Evolutionary conservation across 805 yeast genomes (phyloP).

Genomic region (Hemisphaericaspora nanyangensis): DNA sequence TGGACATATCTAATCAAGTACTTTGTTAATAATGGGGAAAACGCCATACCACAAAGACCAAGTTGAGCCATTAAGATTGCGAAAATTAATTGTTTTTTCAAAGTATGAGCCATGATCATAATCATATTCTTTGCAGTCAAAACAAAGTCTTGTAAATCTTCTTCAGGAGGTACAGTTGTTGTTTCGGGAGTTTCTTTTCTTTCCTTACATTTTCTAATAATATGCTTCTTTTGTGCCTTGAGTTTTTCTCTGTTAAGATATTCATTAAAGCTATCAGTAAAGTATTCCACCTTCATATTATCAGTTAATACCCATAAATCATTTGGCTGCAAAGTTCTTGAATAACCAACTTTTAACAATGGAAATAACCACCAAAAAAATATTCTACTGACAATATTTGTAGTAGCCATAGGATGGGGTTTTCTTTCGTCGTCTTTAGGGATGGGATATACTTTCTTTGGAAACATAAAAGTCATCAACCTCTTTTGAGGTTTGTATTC

Average conservation of each 20-base stretch:
- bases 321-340: slow-evolving; percentile 57
- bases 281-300: slow-evolving; percentile 25
- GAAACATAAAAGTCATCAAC: slow-evolving; percentile 43
- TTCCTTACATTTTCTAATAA: slow-evolving; percentile 19
- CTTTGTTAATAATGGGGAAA: slow-evolving; percentile 23
- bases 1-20: slow-evolving; percentile 30
- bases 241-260: slow-evolving; percentile 4
- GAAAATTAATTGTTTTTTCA: slow-evolving; percentile 16
- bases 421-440: slow-evolving; percentile 48
- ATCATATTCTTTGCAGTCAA: slow-evolving; percentile 16
- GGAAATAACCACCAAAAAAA: slow-evolving; percentile 68
- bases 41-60: slow-evolving; percentile 5
- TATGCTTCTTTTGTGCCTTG: slow-evolving; percentile 8
- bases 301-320: slow-evolving; percentile 44
- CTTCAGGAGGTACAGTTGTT: slow-evolving; percentile 12
- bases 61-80: slow-evolving; percentile 1
- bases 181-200: slow-evolving; percentile 17
- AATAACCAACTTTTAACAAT: slow-evolving; percentile 58
- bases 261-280: slow-evolving; percentile 12
- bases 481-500: slow-evolving; percentile 35
- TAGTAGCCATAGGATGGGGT: slow-evolving; percentile 33
- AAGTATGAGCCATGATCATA: slow-evolving; percentile 20
- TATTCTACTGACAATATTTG: slow-evolving; percentile 34
- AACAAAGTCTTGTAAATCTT: slow-evolving; percentile 24
- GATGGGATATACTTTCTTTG: slow-evolving; percentile 44